Percentiles rank a stretch among this genome's conserved stretches.
Conservation (phyloP, 805 yeast species). For the Schizosaccharomyces octosporus region DNA sequence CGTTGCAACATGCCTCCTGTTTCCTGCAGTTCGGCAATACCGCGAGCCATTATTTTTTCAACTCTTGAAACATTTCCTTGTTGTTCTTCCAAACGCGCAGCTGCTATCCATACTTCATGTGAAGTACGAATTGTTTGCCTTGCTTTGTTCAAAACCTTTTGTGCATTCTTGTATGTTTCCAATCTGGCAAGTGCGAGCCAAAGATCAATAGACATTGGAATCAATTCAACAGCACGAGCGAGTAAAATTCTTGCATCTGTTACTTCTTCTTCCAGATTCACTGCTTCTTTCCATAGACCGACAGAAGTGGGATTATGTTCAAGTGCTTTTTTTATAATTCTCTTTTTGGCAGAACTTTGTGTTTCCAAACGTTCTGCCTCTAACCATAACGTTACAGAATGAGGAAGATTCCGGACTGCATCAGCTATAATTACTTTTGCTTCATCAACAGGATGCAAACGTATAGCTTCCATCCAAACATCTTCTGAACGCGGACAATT, state of each 20-base stretch:
- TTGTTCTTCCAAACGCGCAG: conserved; percentile 42
- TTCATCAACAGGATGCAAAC: conserved; percentile 28
- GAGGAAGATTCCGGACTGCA: conserved; percentile 33
- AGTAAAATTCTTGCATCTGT: conserved; percentile 29
- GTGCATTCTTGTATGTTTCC: conserved; percentile 24
- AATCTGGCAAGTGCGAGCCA: conserved; percentile 36
- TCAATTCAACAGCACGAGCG: conserved; percentile 38
- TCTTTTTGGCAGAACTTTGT: conserved; percentile 26
- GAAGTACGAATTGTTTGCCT: conserved; percentile 27
- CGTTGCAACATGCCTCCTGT: conserved; percentile 16
- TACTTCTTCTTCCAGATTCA: conserved; percentile 31
- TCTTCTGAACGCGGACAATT: conserved; percentile 41
- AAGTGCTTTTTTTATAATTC: conserved; percentile 45
- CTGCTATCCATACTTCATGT: conserved; percentile 41
- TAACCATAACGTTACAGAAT: conserved; percentile 45
- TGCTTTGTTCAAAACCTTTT: conserved; percentile 32
- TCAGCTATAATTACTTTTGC: conserved; percentile 38
- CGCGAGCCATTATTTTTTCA: conserved; percentile 24
- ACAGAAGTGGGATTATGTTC: conserved; percentile 34
- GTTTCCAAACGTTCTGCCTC: conserved; percentile 43
- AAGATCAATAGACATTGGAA: conserved; percentile 38
- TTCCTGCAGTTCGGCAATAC: conserved; percentile 19
- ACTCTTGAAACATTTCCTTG: conserved; percentile 19
- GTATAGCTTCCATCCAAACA: conserved; percentile 61
- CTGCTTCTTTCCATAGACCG: conserved; percentile 43